A percentile compares a stretch with the other conserved stretches of the same genome.
Evolutionary conservation across 352 stramenopile species (phyloP).

Genomic region (Phytopythium kandeliae): DNA sequence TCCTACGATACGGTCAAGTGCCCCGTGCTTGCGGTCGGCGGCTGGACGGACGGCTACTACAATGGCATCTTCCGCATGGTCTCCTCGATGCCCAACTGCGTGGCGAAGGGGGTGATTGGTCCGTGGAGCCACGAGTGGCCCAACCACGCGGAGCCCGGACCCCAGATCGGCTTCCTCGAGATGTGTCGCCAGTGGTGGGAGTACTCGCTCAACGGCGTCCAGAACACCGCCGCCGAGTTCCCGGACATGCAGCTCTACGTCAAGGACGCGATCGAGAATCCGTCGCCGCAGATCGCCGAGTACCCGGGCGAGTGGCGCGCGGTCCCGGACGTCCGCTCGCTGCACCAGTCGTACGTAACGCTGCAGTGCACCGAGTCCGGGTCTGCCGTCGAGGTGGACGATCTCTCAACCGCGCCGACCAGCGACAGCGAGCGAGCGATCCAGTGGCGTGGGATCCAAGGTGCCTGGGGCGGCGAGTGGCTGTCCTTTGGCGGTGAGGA

Average conservation of each 20-base stretch:
- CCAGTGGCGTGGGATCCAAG: constrained; percentile 26
- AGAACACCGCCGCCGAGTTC: constrained; percentile 15
- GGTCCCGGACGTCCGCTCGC: constrained; percentile 18
- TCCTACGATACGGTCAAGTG: constrained; percentile 26
- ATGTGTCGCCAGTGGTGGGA: constrained; percentile 46
- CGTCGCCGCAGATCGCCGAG: constrained; percentile 26
- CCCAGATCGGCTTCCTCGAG: constrained; percentile 43
- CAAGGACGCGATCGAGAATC: constrained; percentile 28
- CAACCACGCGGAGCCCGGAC: constrained; percentile 33
- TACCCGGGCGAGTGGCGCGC: constrained; percentile 37
- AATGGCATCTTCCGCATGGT: constrained; percentile 45
- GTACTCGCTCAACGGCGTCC: constrained; percentile 23
- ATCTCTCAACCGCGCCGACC: constrained; percentile 4
- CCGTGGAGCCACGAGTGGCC: constrained; percentile 55
- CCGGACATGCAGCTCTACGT: constrained; percentile 46
- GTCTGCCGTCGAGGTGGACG: constrained; percentile 8
- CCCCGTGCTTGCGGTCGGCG: constrained; percentile 34
- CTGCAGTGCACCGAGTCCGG: constrained; percentile 17
- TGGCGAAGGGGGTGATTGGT: constrained; percentile 34
- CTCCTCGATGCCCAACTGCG: constrained; percentile 21
- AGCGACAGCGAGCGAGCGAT: constrained; percentile 14
- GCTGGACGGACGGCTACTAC: constrained; percentile 47
- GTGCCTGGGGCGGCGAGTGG: constrained; percentile 46
- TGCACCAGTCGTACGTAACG: constrained; percentile 31
- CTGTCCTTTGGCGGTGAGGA: constrained; percentile 42